Base-by-base conservation (phyloP, 192 early-diverging fungal genomes). In the Backusella sp. region DNA sequence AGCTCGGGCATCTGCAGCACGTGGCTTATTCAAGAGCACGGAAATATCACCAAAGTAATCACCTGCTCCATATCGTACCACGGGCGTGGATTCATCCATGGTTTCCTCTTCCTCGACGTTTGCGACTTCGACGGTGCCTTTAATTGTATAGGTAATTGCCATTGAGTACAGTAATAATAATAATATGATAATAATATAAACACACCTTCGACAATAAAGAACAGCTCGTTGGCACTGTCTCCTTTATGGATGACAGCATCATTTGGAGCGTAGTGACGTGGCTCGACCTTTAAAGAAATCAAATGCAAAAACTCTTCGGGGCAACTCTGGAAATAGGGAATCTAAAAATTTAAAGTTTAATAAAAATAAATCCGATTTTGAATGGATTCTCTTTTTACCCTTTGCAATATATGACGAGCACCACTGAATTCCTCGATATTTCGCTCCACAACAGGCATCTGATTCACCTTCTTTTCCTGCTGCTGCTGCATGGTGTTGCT, bases 201-300 rank as follows among this genome's bases (percentile, higher is more conserved):
- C 32, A 32, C 32, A 32, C 94, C 94, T 23, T 87, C 86, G 21
- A 88, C 78, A 72, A 95, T 86, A 80, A 95, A 95, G 70, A 91
- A 95, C 80, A 94, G 88, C 28, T 92, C 91, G 11, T 79, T 81
- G 3, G 89, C 92, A 21, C 71, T 79, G 44, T 93, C 92, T 9
- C 92, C 91, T 62, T 90, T 82, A 15, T 80, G 70, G 15, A 92
- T 83, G 52, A 95, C 88, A 11, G 81, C 70, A 66, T 88, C 84
- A 17, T 88, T 87, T 0, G 89, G 79, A 19, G 70, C 77, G 73
- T 88, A 92, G 26, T 86, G 80, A 8, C 91, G 82, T 11, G 86
- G 86, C 35, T 84, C 76, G 0, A 87, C 77, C 15, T 76, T 79
- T 36, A 87, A 78, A 6, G 80, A 85, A 11, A 87, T 52, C 68